Evolutionary conservation across 140 eudicot genomes (phyloP).

Genomic region (Anethum foeniculum): DNA sequence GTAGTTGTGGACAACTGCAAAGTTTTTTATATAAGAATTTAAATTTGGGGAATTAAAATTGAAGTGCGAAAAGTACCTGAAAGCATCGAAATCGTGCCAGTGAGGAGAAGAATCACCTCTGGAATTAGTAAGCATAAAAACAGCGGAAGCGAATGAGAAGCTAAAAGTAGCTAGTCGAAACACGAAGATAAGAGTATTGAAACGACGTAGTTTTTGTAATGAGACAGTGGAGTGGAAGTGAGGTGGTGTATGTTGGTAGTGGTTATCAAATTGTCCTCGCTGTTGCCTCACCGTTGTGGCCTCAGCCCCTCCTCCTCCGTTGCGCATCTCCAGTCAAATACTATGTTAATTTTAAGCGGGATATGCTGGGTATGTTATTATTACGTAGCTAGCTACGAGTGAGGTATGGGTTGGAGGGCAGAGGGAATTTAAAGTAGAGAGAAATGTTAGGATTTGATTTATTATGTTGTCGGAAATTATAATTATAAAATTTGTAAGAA

Average conservation of each 20-base stretch:
- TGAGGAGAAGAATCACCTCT: constrained; percentile 28
- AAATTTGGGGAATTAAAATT: not conserved
- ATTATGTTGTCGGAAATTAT: not conserved
- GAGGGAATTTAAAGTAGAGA: constrained; percentile 1
- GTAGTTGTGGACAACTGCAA: too few relatives aligned
- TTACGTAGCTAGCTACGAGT: not conserved
- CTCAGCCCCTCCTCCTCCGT: constrained; percentile 30
- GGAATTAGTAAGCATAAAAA: constrained; percentile 52
- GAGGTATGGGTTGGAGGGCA: not conserved
- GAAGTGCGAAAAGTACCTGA: constrained; percentile 32
- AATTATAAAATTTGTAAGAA: not conserved
- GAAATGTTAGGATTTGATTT: constrained; percentile 14
- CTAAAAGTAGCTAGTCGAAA: constrained; percentile 50
- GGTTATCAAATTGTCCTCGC: not conserved
- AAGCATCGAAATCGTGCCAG: constrained; percentile 59
- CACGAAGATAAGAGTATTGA: constrained; percentile 41
- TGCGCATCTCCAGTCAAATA: constrained; percentile 17
- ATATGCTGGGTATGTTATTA: not conserved
- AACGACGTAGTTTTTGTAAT: constrained; percentile 52
- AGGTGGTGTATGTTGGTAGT: constrained; percentile 27
- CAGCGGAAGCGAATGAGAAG: constrained; percentile 54
- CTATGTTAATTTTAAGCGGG: not conserved
- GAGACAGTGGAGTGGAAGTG: constrained; percentile 69
- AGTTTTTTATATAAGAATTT: not conserved
- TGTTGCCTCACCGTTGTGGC: constrained; percentile 21